Percentiles rank a stretch among this genome's conserved stretches.
Conservation (phyloP, 805 yeast species). For the Nakazawaea sp. region DNA sequence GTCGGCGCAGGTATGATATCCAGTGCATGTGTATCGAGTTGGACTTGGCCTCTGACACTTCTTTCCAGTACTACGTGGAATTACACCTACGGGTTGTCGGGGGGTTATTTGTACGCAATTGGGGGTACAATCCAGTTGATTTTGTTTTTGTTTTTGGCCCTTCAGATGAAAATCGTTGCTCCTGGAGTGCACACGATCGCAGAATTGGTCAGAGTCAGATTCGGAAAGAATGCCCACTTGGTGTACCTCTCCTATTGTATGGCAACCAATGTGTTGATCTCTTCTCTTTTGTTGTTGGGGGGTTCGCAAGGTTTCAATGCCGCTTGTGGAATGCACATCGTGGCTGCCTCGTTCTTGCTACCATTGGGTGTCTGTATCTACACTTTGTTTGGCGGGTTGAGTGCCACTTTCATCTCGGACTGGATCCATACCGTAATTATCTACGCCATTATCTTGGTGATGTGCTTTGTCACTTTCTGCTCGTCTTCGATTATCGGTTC, state of each 20-base stretch:
- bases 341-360: conserved; percentile 36
- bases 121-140: conserved; percentile 32
- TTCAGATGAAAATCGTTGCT: conserved; percentile 32
- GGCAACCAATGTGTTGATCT: conserved; percentile 28
- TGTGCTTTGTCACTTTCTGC: conserved; percentile 21
- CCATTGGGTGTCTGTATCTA: conserved; percentile 42
- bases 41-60: conserved; percentile 42
- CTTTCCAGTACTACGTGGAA: conserved; percentile 31
- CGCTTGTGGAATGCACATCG: conserved; percentile 36
- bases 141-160: conserved; percentile 28
- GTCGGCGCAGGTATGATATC: conserved; percentile 35
- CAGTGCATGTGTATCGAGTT: conserved; percentile 36
- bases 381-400: conserved; percentile 43
- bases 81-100: conserved; percentile 35
- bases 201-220: conserved; percentile 32
- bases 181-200: conserved; percentile 37
- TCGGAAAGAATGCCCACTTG: conserved; percentile 29
- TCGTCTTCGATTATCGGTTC: conserved; percentile 25
- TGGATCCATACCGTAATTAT: conserved; percentile 43
- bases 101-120: conserved; percentile 29
- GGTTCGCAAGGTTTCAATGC: conserved; percentile 35
- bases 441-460: conserved; percentile 25
- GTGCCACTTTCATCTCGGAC: conserved; percentile 45
- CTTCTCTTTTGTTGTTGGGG: conserved; percentile 31
- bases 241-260: conserved; percentile 27